Conservation (phyloP, 257 asterid species). For the Forsythia viridissima region DNA sequence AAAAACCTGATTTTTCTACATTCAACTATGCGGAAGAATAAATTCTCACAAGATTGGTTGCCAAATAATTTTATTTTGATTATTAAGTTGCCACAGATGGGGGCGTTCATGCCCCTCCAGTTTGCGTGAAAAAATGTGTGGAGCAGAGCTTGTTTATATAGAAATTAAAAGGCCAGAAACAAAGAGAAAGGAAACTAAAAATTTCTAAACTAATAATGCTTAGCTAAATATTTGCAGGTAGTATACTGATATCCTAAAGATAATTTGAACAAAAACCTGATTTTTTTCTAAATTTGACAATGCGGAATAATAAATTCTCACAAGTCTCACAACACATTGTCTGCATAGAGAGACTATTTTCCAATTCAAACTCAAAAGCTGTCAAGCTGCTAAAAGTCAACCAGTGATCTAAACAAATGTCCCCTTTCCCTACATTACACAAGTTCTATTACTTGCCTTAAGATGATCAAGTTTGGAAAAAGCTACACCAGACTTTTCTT, state of each 20-base stretch:
- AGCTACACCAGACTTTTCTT: no score
- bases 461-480: no score
- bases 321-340: background rate
- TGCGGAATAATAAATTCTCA: background rate
- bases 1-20: background rate
- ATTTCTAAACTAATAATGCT: background rate
- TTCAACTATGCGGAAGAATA: background rate
- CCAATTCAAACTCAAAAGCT: background rate
- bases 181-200: background rate
- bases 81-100: background rate
- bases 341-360: no score
- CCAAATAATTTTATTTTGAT: background rate
- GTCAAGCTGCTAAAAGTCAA: no score
- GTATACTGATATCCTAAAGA: no score
- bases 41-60: background rate
- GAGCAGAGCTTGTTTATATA: background rate
- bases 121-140: background rate
- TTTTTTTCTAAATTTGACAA: background rate
- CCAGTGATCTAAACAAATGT: no score
- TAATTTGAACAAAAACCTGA: background rate
- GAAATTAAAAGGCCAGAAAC: background rate
- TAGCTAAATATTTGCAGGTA: background rate
- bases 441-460: no score
- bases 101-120: background rate
- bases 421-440: no score